Percentiles rank a stretch among this genome's conserved stretches.
phyloP scores from a whole-genome alignment of 768 basidiomycete species.

The Lactarius tabidus region DNA sequence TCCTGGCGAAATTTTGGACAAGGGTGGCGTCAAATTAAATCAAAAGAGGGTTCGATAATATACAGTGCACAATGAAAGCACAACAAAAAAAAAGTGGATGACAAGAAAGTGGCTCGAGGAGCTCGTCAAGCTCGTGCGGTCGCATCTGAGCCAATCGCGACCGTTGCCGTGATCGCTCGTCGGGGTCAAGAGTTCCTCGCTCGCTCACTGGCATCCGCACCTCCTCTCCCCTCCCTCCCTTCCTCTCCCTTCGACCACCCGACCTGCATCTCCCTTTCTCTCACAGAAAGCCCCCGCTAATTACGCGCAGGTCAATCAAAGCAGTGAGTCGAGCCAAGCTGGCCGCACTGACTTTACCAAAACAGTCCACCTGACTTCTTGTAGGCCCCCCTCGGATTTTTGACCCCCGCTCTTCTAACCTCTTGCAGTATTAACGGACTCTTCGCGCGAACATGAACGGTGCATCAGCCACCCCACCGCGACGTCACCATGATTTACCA shows the following conservation, averaged over 20 bases:
- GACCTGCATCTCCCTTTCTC: slow-evolving; percentile 7
- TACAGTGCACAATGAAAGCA: background rate
- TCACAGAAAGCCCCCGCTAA: background rate
- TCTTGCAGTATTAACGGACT: slow-evolving; percentile 8
- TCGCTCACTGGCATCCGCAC: background rate
- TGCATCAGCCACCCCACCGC: slow-evolving; percentile 17
- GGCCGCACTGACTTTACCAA: slow-evolving; percentile 1
- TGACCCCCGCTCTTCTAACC: background rate
- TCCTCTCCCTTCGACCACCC: background rate
- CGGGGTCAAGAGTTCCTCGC: background rate
- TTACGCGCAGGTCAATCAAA: background rate
- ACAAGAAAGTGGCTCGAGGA: background rate
- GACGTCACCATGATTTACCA: slow-evolving; percentile 23
- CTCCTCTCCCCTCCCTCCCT: background rate
- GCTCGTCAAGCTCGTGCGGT: background rate
- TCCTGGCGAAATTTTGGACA: background rate
- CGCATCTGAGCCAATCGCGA: slow-evolving; percentile 23
- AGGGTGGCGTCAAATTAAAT: background rate
- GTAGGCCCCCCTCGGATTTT: slow-evolving; percentile 1
- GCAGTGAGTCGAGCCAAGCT: background rate
- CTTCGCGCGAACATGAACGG: slow-evolving; percentile 19
- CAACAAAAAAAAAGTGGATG: background rate
- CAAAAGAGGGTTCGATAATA: background rate
- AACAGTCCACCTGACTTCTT: slow-evolving; percentile 4
- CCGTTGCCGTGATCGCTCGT: slow-evolving; percentile 22